phyloP scores from a whole-genome alignment of 2,329 filamentous ascomycete genomes.

The Colletotrichum sidae region DNA sequence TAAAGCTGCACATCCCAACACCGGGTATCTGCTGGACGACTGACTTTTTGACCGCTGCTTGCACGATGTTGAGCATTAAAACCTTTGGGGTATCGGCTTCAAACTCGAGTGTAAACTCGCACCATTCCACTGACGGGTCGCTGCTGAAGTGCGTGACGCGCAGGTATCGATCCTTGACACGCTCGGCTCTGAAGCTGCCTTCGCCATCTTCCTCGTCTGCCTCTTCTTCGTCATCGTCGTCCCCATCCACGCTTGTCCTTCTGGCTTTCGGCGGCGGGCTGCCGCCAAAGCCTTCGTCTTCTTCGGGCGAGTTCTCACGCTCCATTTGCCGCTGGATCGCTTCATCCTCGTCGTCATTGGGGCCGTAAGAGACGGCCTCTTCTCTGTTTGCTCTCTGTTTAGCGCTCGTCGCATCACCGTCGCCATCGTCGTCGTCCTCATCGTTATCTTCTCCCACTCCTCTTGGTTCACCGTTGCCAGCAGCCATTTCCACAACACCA shows the following conservation, averaged over 20 bases:
- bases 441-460: conserved; percentile 67
- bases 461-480: conserved; percentile 51
- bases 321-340: conserved; percentile 75
- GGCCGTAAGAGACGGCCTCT: conserved; percentile 89
- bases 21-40: conserved; percentile 89
- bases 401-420: conserved; percentile 80
- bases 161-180: conserved; percentile 71
- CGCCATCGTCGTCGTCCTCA: conserved; percentile 79
- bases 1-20: conserved; percentile 78
- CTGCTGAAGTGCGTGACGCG: conserved; percentile 84
- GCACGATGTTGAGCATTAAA: conserved; percentile 90
- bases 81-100: conserved; percentile 85
- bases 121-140: conserved; percentile 81
- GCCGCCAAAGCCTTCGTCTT: conserved; percentile 64
- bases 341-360: conserved; percentile 92
- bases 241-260: conserved; percentile 43
- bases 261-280: conserved; percentile 54
- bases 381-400: conserved; percentile 81
- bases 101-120: conserved; percentile 86
- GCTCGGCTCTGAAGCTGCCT: conserved; percentile 63
- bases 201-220: conserved; percentile 57
- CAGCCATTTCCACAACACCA: conserved; percentile 64
- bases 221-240: conserved; percentile 55
- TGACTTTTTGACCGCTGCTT: conserved; percentile 80
- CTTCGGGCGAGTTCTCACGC: conserved; percentile 64